Conservation (phyloP, 176 grass and related monocot genomes). For the Oryza meridionalis region DNA sequence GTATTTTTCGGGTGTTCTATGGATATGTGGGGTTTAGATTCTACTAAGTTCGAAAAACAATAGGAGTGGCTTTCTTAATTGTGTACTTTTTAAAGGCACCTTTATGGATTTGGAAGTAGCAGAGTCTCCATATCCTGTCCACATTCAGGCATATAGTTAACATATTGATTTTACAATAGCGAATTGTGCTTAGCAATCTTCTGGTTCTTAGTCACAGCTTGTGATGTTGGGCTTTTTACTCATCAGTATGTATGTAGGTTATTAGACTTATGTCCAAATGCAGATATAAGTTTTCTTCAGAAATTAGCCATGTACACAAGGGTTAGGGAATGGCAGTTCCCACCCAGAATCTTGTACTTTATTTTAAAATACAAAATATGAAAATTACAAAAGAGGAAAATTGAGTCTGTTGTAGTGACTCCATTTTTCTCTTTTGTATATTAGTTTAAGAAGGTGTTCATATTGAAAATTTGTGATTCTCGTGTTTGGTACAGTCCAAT, state of each 20-base stretch:
- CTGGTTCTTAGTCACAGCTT: not conserved
- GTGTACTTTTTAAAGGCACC: not conserved
- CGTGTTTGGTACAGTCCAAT: too few species aligned
- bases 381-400: too few species aligned
- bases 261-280: not conserved
- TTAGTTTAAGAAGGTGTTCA: not conserved
- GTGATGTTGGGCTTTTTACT: not conserved
- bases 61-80: not conserved
- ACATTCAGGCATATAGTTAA: not conserved
- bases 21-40: not conserved
- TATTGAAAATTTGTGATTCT: constrained; percentile 4
- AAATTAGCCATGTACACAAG: not conserved
- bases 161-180: not conserved
- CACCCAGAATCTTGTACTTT: not conserved
- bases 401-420: not conserved
- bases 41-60: not conserved
- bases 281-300: not conserved
- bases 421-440: not conserved
- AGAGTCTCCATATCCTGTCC: not conserved
- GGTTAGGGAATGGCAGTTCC: not conserved
- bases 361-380: too few species aligned
- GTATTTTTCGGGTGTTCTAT: not conserved
- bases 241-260: not conserved
- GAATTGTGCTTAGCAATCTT: not conserved
- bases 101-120: constrained; percentile 22